A percentile compares a stretch with the other conserved stretches of the same genome.
phyloP scores from a whole-genome alignment of 2,329 filamentous ascomycete species.

The Phaeosphaeriaceae sp. region DNA sequence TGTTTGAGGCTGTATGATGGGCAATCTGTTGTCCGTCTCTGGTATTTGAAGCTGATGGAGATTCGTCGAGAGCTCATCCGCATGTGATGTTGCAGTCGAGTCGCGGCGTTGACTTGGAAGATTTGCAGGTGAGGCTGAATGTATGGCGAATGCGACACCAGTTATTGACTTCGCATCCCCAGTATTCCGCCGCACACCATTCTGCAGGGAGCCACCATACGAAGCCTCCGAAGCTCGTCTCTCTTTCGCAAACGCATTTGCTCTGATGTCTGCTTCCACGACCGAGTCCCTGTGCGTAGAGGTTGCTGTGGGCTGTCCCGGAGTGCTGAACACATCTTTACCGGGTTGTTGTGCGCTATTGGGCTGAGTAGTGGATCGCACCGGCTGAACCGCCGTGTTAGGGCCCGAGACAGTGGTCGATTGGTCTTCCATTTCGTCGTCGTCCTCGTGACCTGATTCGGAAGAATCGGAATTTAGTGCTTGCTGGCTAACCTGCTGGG shows the following conservation, averaged over 20 bases:
- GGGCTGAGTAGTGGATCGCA: slow-evolving; percentile 11
- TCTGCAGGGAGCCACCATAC: slow-evolving; percentile 4
- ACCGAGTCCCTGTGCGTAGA: slow-evolving; percentile 25
- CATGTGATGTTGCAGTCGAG: slow-evolving; percentile 25
- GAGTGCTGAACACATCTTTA: slow-evolving; percentile 22
- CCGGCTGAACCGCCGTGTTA: slow-evolving; percentile 8
- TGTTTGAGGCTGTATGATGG: slow-evolving; percentile 44
- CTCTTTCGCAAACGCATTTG: slow-evolving; percentile 9
- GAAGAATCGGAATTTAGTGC: slow-evolving; percentile 55
- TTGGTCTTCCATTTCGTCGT: slow-evolving; percentile 47
- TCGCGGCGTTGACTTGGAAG: slow-evolving; percentile 22
- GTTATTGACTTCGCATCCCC: slow-evolving; percentile 10
- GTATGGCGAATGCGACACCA: slow-evolving; percentile 10
- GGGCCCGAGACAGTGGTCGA: slow-evolving; percentile 10
- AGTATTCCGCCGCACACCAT: slow-evolving; percentile 10
- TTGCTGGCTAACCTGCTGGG: slow-evolving; percentile 61
- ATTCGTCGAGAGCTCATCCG: slow-evolving; percentile 28
- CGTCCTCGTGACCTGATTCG: slow-evolving; percentile 54
- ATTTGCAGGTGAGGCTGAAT: slow-evolving; percentile 15
- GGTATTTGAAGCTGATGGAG: slow-evolving; percentile 44
- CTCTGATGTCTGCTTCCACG: slow-evolving; percentile 19
- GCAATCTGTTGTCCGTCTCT: slow-evolving; percentile 41
- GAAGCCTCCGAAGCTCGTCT: slow-evolving; percentile 21
- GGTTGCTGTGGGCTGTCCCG: slow-evolving; percentile 14
- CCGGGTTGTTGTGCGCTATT: slow-evolving; percentile 23